Conservation (phyloP, 2,329 filamentous ascomycete genomes). For the Onygena corvina region DNA sequence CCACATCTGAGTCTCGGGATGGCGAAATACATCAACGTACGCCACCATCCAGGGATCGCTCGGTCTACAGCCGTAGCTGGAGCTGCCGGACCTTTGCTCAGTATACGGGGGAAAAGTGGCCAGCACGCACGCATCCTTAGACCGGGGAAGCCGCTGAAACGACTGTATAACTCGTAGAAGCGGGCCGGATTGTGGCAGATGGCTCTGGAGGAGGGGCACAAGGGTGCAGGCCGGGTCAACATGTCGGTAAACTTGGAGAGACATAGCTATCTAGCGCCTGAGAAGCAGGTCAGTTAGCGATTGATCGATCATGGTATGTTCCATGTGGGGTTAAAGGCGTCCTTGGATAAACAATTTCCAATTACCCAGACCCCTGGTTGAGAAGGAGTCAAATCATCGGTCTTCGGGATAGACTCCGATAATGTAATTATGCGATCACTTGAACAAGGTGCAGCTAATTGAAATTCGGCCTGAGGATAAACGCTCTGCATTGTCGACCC, state of each 20-base stretch:
- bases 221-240: slow-evolving; percentile 10
- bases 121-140: slow-evolving; percentile 24
- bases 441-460: too few species aligned
- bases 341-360: neutral
- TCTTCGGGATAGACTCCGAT: too few species aligned
- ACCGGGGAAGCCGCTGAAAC: slow-evolving; percentile 23
- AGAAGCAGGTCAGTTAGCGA: too few species aligned
- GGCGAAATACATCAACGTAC: slow-evolving; percentile 29
- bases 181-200: slow-evolving; percentile 30
- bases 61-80: slow-evolving; percentile 5
- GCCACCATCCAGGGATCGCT: slow-evolving; percentile 28
- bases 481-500: too few species aligned
- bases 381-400: too few species aligned
- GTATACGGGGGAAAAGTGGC: slow-evolving; percentile 23
- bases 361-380: neutral
- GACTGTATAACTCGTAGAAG: slow-evolving; percentile 30
- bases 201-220: slow-evolving; percentile 23
- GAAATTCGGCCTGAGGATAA: too few species aligned
- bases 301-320: too few species aligned
- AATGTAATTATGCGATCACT: too few species aligned
- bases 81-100: neutral
- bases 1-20: slow-evolving; percentile 33
- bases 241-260: slow-evolving; percentile 13
- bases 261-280: too few species aligned
- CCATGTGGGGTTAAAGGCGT: neutral